These are phyloP conservation scores for Candida pseudoglaebosa DNA, from an alignment of 805 yeast genomes.

Conservation along the genomic window DNA sequence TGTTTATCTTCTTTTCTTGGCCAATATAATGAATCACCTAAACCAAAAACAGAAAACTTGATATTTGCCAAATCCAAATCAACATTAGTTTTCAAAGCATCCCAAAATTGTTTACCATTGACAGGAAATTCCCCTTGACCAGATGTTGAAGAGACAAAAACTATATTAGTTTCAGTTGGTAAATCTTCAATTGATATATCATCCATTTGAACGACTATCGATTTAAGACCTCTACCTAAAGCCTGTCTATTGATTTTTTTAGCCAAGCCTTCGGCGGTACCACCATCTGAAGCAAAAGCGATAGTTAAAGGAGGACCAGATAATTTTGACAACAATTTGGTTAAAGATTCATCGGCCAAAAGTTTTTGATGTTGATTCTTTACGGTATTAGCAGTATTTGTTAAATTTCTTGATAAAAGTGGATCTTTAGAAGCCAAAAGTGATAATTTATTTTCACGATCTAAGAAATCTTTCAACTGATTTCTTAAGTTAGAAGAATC, in stretches of 20 bases:
- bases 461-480: constrained; percentile 74
- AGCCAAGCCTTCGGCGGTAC: constrained; percentile 80
- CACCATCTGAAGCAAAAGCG: constrained; percentile 89
- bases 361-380: constrained; percentile 55
- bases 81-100: constrained; percentile 54
- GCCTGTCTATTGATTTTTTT: constrained; percentile 77
- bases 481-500: constrained; percentile 81
- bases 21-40: constrained; percentile 89
- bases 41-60: constrained; percentile 63
- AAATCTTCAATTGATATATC: constrained; percentile 71
- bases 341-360: constrained; percentile 74
- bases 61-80: constrained; percentile 61
- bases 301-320: constrained; percentile 89
- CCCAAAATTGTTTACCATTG: constrained; percentile 78
- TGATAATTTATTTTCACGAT: constrained; percentile 85
- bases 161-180: constrained; percentile 64
- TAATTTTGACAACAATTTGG: constrained; percentile 74
- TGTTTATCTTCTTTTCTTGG: constrained; percentile 94
- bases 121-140: constrained; percentile 89
- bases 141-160: constrained; percentile 68
- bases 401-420: constrained; percentile 68
- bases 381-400: constrained; percentile 55
- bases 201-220: constrained; percentile 64
- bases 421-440: constrained; percentile 70
- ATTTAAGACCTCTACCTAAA: constrained; percentile 70